Percentiles rank a stretch among this genome's conserved stretches.
These are phyloP conservation scores for Metschnikowia colocasiae DNA, from an alignment of 805 yeast genomes.

Conservation along the genomic window DNA sequence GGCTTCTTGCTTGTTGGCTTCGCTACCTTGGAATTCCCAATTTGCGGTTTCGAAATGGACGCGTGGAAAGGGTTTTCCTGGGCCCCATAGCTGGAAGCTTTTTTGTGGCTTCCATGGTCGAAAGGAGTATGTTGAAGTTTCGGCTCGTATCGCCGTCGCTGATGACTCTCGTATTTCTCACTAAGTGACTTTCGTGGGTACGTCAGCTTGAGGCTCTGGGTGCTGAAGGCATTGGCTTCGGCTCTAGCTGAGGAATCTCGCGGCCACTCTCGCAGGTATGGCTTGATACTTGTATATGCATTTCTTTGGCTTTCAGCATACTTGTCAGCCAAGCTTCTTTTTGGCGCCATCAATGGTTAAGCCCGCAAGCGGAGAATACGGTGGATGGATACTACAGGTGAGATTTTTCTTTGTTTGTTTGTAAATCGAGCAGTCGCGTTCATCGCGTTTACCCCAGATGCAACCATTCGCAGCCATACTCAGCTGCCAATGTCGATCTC, in stretches of 20 bases:
- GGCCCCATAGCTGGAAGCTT: not conserved
- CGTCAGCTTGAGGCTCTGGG: not conserved
- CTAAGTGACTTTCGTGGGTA: not conserved
- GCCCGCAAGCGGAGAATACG: not conserved
- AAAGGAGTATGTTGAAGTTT: not conserved
- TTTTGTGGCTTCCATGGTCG: not conserved
- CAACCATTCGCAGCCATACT: conserved; percentile 1
- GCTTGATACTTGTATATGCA: not conserved
- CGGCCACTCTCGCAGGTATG: not conserved
- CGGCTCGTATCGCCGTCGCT: not conserved
- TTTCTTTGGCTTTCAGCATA: conserved; percentile 11
- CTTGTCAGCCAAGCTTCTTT: conserved; percentile 16
- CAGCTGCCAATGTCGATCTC: conserved; percentile 38
- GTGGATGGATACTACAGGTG: not conserved
- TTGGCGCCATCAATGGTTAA: conserved; percentile 11
- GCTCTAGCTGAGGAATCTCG: not conserved
- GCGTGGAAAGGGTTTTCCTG: not conserved
- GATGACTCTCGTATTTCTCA: not conserved
- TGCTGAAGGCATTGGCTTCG: not conserved
- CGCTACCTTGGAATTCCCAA: not conserved
- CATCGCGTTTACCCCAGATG: conserved; percentile 4
- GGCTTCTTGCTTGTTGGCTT: not conserved
- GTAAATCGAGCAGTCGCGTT: conserved; percentile 5
- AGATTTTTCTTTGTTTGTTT: conserved; percentile 3
- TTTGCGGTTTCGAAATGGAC: not conserved